Conservation (phyloP, 257 asterid species). For the Solanum microdontum region DNA sequence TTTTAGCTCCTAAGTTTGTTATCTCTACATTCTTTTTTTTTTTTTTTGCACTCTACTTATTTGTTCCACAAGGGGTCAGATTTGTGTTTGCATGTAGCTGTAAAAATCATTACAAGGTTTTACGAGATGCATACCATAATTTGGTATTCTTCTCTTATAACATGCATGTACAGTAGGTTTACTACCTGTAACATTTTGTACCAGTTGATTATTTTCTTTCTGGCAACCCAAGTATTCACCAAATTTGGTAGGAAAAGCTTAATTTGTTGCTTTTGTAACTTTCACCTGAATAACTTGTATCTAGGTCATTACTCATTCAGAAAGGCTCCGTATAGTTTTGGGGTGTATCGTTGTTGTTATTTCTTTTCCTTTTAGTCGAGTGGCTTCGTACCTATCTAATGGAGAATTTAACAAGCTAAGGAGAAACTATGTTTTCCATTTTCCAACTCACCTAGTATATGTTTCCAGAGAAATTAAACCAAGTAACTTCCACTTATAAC, state of each 20-base stretch:
- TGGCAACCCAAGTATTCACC: background rate
- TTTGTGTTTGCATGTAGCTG: conserved; percentile 1
- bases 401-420: background rate
- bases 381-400: background rate
- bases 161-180: background rate
- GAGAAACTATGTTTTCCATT: background rate
- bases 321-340: background rate
- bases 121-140: background rate
- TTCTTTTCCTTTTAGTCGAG: background rate
- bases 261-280: background rate
- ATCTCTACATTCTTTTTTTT: background rate
- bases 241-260: background rate
- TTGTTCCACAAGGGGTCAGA: background rate
- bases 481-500: background rate
- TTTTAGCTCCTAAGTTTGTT: conserved; percentile 12
- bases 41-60: background rate
- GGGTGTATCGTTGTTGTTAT: background rate
- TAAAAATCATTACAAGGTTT: background rate
- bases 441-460: background rate
- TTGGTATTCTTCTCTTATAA: background rate
- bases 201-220: background rate
- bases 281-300: background rate
- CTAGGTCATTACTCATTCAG: background rate
- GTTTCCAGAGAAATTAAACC: background rate
- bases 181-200: background rate